Base-by-base conservation (phyloP, 768 basidiomycete species). In the Russula earlei region DNA sequence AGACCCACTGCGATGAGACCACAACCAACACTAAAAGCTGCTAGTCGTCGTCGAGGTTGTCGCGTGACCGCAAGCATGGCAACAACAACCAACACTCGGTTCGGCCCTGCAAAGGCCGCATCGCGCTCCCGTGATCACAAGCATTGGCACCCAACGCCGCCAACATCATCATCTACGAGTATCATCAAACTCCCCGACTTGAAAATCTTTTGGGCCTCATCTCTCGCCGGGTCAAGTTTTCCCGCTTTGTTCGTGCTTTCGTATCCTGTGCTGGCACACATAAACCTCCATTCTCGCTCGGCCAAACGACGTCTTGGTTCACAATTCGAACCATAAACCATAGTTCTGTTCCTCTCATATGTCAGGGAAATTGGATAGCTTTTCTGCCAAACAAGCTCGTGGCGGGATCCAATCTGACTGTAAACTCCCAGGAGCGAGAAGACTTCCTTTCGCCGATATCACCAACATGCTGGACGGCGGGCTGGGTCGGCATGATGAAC, bases 371-470 rank as follows among this genome's bases (percentile, higher is more conserved):
- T 31, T 24, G 25, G 24, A 17, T 40, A n/a, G 11, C 37, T 10
- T 31, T 44, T 40, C 34, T 27, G 42, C 44, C 29, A 51, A 41
- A 40, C 37, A 50, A 47, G 38, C n/a, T 43, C 36, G 31, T 46
- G 33, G n/a, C 44, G 31, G 9, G 10, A 20, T 40, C 45, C 47
- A 36, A 34, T 40, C 37, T 10, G 29, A 37, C 25, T 24, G 11
- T 29, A 58, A 47, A 43, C 31, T 19, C 25, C 20, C 42, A 6
- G 43, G 53, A 27, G 12, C 15, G 29, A 45, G 31, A 42, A 45
- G 60, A 20, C 49, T 11, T n/a, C 60, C 60, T 33, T 54, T 61
- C 38, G 25, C 49, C 17, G 60, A 61, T 47, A 61, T 61, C n/a
- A 61, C 60, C 41, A 53, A 60, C 44, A 43, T 7, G 12, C 5